These are phyloP conservation scores for Scorias spongiosa DNA, from an alignment of 2,329 filamentous ascomycete species.

Conservation along the genomic window DNA sequence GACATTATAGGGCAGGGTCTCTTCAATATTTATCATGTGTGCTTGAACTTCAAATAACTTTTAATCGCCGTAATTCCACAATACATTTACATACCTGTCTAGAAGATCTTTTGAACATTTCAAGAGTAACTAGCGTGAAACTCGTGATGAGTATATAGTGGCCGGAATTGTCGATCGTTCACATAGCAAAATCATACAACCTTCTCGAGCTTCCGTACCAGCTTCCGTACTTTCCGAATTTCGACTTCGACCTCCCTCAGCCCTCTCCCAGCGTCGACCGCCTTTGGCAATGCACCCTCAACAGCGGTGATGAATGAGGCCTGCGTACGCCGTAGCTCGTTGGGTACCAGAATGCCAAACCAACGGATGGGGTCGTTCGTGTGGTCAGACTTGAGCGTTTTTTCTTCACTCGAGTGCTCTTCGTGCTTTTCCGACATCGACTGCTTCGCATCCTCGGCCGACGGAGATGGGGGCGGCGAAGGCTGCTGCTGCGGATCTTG, in stretches of 20 bases:
- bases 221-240: constrained; percentile 42
- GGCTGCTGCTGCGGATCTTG: constrained; percentile 7
- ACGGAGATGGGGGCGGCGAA: constrained; percentile 26
- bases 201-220: constrained; percentile 24
- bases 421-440: neutral
- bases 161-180: no score
- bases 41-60: no score
- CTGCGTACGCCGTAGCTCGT: constrained; percentile 42
- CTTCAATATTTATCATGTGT: no score
- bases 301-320: constrained; percentile 38
- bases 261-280: constrained; percentile 43
- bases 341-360: constrained; percentile 40
- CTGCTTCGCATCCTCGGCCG: constrained; percentile 8
- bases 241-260: constrained; percentile 54
- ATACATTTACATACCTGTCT: no score
- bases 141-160: no score
- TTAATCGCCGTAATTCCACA: no score
- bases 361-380: constrained; percentile 39
- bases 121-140: no score
- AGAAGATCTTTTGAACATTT: no score
- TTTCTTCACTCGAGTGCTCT: constrained; percentile 1
- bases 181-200: neutral
- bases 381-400: neutral
- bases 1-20: no score
- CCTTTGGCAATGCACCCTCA: constrained; percentile 39